Base-by-base conservation (phyloP, 306 rosid species). In the Luffa acutangula region DNA sequence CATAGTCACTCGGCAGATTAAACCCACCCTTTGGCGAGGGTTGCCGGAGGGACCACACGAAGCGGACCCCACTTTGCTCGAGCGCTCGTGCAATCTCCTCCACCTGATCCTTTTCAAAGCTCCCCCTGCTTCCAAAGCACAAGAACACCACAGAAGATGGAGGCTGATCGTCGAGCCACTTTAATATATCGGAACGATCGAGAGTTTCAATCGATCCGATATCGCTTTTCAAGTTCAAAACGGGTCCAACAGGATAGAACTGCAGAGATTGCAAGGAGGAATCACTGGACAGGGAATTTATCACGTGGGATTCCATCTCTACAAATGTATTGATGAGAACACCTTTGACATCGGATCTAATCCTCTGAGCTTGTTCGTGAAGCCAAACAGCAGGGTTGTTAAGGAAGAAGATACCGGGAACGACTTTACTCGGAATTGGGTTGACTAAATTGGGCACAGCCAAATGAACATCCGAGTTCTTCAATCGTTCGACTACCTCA, bases 101-200 rank as follows among this genome's bases (percentile, higher is more conserved):
- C 57, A 62, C 57, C 34, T 81, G 85, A 45, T 42, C 51, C 18
- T 41, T 78, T 9, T 48, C 58, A n/a, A 83, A 79, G 43, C 80
- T 41, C 8, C 86, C 84, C 66, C 15, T 18, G 77, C 81, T 86
- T n/a, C 89, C 86, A 31, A 86, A 86, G 73, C 89, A 83, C 33
- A 86, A 33, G 53, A 83, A 86, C 64, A 86, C 82, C 42, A 86
- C 89, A 0, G 89, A 86, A 0, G 73, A 81, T 1, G 74, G 54
- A 21, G 85, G 80, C 9, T 81, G 84, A 3, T 78, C 78, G 36
- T 86, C 87, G 1, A 83, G 82, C 87, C 87, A 86, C 43, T 45
- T 59, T 3, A 80, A 21, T 17, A 77, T 72, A 4, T 76, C 58
- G 0, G 0, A 58, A 70, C 3, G 0, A 10, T 45, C 76, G 17